Evolutionary conservation across 208 protist species (phyloP), one percentile per base, ranked within the genome.

Genomic region (Borovskyia barvae): DNA sequence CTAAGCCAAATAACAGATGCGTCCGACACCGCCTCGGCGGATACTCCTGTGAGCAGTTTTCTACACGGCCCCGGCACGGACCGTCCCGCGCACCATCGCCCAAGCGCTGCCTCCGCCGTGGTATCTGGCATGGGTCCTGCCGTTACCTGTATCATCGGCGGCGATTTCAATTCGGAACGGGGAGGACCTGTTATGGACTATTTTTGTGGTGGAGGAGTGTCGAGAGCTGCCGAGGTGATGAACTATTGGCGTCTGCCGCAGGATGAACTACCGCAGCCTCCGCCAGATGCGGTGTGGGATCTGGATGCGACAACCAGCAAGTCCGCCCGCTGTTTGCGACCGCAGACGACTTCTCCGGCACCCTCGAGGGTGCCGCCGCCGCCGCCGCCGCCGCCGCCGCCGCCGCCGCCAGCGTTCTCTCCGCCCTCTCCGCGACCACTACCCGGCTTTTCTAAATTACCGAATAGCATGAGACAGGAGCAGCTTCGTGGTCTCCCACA

Each of bases 151-250:
- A 55, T 94, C 43, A 64, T 94, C 37, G 81, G 67, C 11, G 89
- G 89, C 22, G 89, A 95, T 71, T 90, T 93, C 51, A 95, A 95
- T 64, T 62, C 77, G 1, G 85, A 95, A n/a, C 70, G 65, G 26
- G 77, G 28, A 35, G 66, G 72, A 4, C 57, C 82, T 2, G 67
- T 77, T 2, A 53, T 89, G 39, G 51, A 58, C 28, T 95, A 87
- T 51, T 28, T 88, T 15, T 39, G 72, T 36, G 66, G 33, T 0
- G 80, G 81, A 5, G 35, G 30, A 1, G 61, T 82, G 4, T 76
- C 83, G 7, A 35, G 54, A 1, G 67, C 48, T 15, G 73, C 75
- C 33, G 29, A 68, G 20, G 75, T 86, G 39, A 66, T 87, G 60
- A 40, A 50, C 15, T 74, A 67, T 55, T 92, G 85, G 82, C 51